phyloP scores from a whole-genome alignment of 768 basidiomycete species.

The Daedaleopsis sinensis region DNA sequence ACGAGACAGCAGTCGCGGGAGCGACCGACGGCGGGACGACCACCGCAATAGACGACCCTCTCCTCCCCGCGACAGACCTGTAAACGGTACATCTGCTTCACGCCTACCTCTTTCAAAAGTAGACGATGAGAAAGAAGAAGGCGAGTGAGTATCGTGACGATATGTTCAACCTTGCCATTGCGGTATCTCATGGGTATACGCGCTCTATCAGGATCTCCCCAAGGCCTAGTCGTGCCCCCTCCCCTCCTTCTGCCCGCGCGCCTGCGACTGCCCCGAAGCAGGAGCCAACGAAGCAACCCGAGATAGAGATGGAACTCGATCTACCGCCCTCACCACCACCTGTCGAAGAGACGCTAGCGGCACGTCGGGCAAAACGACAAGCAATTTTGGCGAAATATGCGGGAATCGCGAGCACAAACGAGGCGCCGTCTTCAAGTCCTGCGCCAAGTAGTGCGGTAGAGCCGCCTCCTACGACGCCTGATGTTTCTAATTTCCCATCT shows the following conservation, averaged over 20 bases:
- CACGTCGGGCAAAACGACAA: slow-evolving; percentile 68
- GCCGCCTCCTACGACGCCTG: slow-evolving; percentile 61
- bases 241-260: slow-evolving; percentile 28
- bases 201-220: slow-evolving; percentile 64
- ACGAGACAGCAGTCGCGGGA: slow-evolving; percentile 1
- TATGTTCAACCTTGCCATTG: slow-evolving; percentile 1
- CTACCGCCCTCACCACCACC: slow-evolving; percentile 45
- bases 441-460: slow-evolving; percentile 75
- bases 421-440: slow-evolving; percentile 52
- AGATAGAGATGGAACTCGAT: slow-evolving; percentile 63
- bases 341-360: slow-evolving; percentile 65
- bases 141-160: slow-evolving; percentile 77
- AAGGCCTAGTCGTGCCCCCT: slow-evolving; percentile 36
- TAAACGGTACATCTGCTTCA: slow-evolving; percentile 11
- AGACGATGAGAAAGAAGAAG: slow-evolving; percentile 81
- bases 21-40: slow-evolving; percentile 20
- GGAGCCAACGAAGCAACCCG: slow-evolving; percentile 36
- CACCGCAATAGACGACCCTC: slow-evolving; percentile 11
- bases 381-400: slow-evolving; percentile 82
- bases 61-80: slow-evolving; percentile 11
- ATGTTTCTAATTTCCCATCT: slow-evolving; percentile 64
- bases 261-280: not conserved
- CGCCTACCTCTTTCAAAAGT: slow-evolving; percentile 21
- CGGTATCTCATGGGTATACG: slow-evolving; percentile 6
- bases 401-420: slow-evolving; percentile 47